These are phyloP conservation scores for Zygosaccharomyces pseudobailii DNA, from an alignment of 1,139 yeast species.

Conservation along the genomic window DNA sequence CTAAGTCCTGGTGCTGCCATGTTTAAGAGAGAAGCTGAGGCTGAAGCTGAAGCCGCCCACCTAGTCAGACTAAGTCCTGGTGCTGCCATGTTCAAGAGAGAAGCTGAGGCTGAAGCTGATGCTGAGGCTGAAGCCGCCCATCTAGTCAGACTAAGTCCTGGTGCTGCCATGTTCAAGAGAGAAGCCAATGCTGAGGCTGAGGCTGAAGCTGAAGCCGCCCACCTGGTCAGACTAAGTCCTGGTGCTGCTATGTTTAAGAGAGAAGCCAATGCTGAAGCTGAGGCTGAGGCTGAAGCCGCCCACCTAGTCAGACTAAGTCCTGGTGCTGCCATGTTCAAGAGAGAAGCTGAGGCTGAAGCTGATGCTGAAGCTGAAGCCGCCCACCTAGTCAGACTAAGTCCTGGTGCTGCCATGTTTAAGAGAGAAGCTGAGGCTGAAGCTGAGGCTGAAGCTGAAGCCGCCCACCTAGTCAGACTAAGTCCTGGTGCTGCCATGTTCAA, in stretches of 20 bases:
- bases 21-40: conserved; percentile 13
- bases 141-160: conserved; percentile 13
- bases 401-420: conserved; percentile 15
- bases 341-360: conserved; percentile 10
- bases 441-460: conserved; percentile 19
- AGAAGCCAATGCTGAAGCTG: conserved; percentile 9
- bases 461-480: conserved; percentile 17
- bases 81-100: conserved; percentile 15
- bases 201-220: conserved; percentile 4
- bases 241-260: conserved; percentile 17
- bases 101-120: conserved; percentile 17
- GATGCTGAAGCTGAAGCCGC: neutral
- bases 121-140: conserved; percentile 1
- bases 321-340: conserved; percentile 19
- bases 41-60: conserved; percentile 20
- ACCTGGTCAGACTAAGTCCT: conserved; percentile 23
- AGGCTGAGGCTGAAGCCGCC: conserved; percentile 18
- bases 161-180: conserved; percentile 16
- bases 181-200: conserved; percentile 1
- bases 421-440: conserved; percentile 24
- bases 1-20: conserved; percentile 18
- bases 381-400: conserved; percentile 17
- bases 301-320: conserved; percentile 13
- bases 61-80: conserved; percentile 19
- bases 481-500: conserved; percentile 14